phyloP scores from a whole-genome alignment of 495 filamentous ascomycete genomes.

The Polyplosphaeria fusca region DNA sequence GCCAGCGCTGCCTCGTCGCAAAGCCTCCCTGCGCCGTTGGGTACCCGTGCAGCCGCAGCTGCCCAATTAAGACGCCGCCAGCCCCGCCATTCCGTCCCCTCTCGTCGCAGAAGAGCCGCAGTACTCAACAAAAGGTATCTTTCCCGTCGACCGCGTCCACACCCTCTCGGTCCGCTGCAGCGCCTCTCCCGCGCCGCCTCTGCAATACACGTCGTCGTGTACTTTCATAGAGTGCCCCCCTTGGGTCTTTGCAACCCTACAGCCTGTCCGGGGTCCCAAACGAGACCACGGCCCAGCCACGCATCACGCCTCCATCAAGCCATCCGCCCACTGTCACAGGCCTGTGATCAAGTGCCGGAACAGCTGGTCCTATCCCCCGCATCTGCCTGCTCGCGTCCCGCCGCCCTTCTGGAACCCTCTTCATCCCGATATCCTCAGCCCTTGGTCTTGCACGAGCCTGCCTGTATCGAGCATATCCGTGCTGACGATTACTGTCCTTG shows the following conservation, averaged over 20 bases:
- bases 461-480: constrained; percentile 13
- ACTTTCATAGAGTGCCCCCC: not conserved
- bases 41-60: no score
- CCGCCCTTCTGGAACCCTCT: constrained; percentile 30
- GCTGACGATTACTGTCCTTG: constrained; percentile 9
- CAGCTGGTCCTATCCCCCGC: constrained; percentile 25
- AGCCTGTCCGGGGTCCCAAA: constrained; percentile 13
- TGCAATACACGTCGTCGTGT: not conserved
- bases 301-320: constrained; percentile 22
- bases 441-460: constrained; percentile 10
- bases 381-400: constrained; percentile 22
- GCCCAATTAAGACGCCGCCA: no score
- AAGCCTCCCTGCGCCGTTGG: constrained; percentile 9
- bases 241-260: not conserved
- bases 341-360: constrained; percentile 27
- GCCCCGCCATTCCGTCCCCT: no score
- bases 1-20: constrained; percentile 18
- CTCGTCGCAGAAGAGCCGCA: constrained; percentile 16
- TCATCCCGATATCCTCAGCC: constrained; percentile 23
- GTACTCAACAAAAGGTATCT: constrained; percentile 15
- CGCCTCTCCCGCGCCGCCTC: constrained; percentile 1
- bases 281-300: constrained; percentile 24
- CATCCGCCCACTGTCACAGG: constrained; percentile 8
- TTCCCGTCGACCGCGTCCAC: constrained; percentile 21
- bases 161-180: constrained; percentile 7